Evolutionary conservation across 192 early-diverging fungal genomes (phyloP).

Genomic region (Linderina pennispora): DNA sequence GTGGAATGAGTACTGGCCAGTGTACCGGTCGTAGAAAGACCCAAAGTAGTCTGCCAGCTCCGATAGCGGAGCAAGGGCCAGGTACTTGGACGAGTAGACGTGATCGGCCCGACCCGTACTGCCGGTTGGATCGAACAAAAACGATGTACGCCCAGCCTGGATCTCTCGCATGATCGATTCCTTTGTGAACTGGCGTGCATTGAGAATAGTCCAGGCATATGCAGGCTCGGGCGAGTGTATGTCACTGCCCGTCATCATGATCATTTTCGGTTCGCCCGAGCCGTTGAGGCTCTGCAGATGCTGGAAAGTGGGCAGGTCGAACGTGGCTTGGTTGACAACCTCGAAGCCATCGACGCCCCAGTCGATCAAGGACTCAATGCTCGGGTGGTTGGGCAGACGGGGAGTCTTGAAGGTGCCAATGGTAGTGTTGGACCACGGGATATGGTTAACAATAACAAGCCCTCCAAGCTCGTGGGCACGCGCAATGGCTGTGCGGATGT

Average conservation of each 20-base stretch:
- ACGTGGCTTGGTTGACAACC: slow-evolving; percentile 52
- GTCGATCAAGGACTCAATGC: slow-evolving; percentile 47
- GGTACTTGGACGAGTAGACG: slow-evolving; percentile 20
- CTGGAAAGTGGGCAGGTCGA: slow-evolving; percentile 54
- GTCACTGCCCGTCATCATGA: slow-evolving; percentile 62
- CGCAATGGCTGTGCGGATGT: slow-evolving; percentile 52
- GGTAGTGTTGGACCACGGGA: slow-evolving; percentile 68
- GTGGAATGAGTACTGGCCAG: slow-evolving; percentile 68
- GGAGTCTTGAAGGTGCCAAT: slow-evolving; percentile 49
- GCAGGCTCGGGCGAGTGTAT: slow-evolving; percentile 56
- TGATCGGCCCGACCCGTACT: slow-evolving; percentile 42
- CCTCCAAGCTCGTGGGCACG: slow-evolving; percentile 61
- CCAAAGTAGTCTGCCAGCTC: slow-evolving; percentile 49
- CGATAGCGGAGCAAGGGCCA: slow-evolving; percentile 40
- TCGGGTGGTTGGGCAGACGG: slow-evolving; percentile 58
- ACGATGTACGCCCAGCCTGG: slow-evolving; percentile 50
- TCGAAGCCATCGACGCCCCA: slow-evolving; percentile 74
- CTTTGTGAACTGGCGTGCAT: slow-evolving; percentile 36
- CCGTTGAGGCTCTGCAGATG: slow-evolving; percentile 14
- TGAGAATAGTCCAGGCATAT: slow-evolving; percentile 60
- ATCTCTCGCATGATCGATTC: slow-evolving; percentile 55
- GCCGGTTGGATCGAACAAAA: slow-evolving; percentile 63
- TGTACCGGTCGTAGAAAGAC: slow-evolving; percentile 52
- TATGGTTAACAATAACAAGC: slow-evolving; percentile 69
- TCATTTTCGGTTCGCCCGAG: slow-evolving; percentile 29